These are phyloP conservation scores for Cladosporium austrohemisphaericum DNA, from an alignment of 2,329 filamentous ascomycete species.

Conservation along the genomic window DNA sequence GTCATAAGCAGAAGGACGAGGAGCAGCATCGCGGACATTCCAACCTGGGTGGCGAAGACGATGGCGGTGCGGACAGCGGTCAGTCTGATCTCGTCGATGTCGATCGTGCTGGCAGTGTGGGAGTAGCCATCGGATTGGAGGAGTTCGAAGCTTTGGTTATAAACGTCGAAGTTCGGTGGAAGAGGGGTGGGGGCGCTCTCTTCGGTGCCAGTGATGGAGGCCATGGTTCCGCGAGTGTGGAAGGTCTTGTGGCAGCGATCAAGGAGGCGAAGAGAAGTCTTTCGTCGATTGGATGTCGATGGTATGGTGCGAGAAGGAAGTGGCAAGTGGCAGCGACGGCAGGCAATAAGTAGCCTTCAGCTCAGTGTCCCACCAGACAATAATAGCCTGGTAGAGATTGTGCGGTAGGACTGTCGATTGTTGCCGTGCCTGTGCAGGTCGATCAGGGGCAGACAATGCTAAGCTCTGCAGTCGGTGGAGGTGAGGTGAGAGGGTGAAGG, in stretches of 20 bases:
- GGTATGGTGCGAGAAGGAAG: neutral
- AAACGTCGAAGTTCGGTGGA: constrained; percentile 45
- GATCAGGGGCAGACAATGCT: constrained; percentile 1
- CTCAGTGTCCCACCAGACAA: neutral
- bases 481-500: neutral
- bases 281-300: too few relatives aligned
- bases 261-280: neutral
- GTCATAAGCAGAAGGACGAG: constrained; percentile 66
- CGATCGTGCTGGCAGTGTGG: constrained; percentile 37
- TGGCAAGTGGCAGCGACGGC: neutral
- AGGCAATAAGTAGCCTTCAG: neutral
- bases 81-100: constrained; percentile 45
- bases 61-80: constrained; percentile 49
- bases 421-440: neutral
- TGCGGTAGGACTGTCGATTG: constrained; percentile 7
- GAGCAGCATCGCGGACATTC: constrained; percentile 63
- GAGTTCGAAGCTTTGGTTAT: constrained; percentile 50
- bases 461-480: neutral
- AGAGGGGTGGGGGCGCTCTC: constrained; percentile 1
- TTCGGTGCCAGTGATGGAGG: neutral
- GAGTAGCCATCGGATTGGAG: constrained; percentile 41
- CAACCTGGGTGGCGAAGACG: constrained; percentile 68
- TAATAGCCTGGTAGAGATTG: constrained; percentile 9
- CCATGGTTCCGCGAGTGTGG: neutral
- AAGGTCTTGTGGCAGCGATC: neutral